Percentiles rank a stretch among this genome's conserved stretches.
phyloP scores from a whole-genome alignment of 768 basidiomycete genomes.

The Asterophora lycoperdoides region DNA sequence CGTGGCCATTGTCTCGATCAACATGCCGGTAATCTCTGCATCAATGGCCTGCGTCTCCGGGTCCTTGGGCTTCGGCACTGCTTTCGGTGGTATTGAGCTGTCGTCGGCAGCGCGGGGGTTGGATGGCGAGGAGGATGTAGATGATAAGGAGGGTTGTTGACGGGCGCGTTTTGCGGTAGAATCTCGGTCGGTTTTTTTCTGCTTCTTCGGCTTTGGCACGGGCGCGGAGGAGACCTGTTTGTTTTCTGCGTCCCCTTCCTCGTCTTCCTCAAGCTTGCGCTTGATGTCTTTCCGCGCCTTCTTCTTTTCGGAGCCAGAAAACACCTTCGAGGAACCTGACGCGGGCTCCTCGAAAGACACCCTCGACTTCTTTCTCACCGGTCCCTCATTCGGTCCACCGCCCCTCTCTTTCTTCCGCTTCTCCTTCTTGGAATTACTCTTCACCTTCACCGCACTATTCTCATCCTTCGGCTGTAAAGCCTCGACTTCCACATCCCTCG shows the following conservation, averaged over 20 bases:
- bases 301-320: not conserved
- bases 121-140: not conserved
- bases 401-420: conserved; percentile 22
- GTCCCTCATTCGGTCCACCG: conserved; percentile 10
- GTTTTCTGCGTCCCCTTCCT: conserved; percentile 11
- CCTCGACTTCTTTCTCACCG: conserved; percentile 20
- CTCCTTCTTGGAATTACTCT: conserved; percentile 17
- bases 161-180: not conserved
- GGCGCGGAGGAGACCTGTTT: conserved; percentile 7
- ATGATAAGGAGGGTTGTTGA: not conserved
- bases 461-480: conserved; percentile 16
- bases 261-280: conserved; percentile 11
- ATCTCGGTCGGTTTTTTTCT: conserved; percentile 17
- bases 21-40: conserved; percentile 55
- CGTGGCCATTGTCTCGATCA: conserved; percentile 68
- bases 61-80: not conserved
- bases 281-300: conserved; percentile 8
- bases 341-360: not conserved
- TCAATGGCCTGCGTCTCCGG: conserved; percentile 10
- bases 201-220: conserved; percentile 18
- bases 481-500: conserved; percentile 4
- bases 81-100: not conserved
- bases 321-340: not conserved
- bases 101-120: not conserved
- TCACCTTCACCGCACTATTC: conserved; percentile 11